Base-by-base conservation (phyloP, 768 basidiomycete species). In the Phanerochaete carnosa region DNA sequence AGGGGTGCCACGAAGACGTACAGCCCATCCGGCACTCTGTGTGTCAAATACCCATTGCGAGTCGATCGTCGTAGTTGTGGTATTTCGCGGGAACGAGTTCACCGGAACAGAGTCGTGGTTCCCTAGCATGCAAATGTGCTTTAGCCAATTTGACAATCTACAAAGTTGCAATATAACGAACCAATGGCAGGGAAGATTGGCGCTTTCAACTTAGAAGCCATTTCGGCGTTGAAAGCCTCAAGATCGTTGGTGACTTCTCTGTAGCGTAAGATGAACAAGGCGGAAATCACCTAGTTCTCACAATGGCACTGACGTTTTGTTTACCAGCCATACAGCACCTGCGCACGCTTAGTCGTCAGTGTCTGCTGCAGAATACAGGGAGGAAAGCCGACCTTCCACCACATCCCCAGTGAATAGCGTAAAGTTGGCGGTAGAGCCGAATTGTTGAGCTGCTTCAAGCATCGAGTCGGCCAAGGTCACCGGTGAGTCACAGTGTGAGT, bases 351-450 rank as follows among this genome's bases (percentile, higher is more conserved):
- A 32, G 4, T 22, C 33, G 57, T 58, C 35, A 39, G 58, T 23
- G 13, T 7, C 33, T n/a, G 29, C 43, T 22, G 11, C 28, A 53
- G 25, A 35, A 0, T 19, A 45, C 26, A 12, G 25, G 7, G 19
- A 4, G 54, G 3, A 35, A 1, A 3, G 58, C 69, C 54, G 53
- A 83, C 84, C 81, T 71, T 86, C 85, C 4, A 86, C 78, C 6
- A 86, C 81, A 66, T 87, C 86, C 6, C 86, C 87, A 2, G 86
- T 88, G 64, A 87, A 87, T 33, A 88, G 79, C 4, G 82, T 77
- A 67, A 85, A 86, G 9, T 70, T 68, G 16, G 75, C 76, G 15
- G 47, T 26, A 15, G 43, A 29, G 2, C 22, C 57, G 45, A 26
- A 37, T 45, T 58, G 45, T 30, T 49, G 26, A 12, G 82, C 75